Conservation (phyloP, 306 rosid genomes). For the Corylus avellana region DNA sequence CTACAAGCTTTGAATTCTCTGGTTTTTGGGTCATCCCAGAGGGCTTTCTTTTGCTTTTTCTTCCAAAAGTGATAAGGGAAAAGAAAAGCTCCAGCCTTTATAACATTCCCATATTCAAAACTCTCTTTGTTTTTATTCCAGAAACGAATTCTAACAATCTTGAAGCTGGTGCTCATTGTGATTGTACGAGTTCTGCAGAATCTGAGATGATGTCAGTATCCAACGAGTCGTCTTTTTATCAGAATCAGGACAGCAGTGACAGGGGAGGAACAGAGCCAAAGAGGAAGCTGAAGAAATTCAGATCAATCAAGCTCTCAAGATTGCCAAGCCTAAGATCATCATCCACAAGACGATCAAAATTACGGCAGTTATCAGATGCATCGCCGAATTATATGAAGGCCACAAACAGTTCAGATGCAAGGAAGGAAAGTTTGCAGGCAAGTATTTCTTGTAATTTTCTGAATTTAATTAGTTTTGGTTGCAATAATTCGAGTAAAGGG, state of each 20-base stretch:
- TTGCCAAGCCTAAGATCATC: slow-evolving; percentile 51
- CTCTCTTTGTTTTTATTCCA: background rate
- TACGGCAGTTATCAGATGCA: slow-evolving; percentile 32
- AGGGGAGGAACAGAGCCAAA: slow-evolving; percentile 37
- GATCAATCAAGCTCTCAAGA: slow-evolving; percentile 60
- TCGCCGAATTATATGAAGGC: slow-evolving; percentile 58
- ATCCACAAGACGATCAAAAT: slow-evolving; percentile 36
- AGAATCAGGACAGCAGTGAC: slow-evolving; percentile 20
- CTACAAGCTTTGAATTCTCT: slow-evolving; percentile 17
- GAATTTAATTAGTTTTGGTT: background rate
- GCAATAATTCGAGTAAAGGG: slow-evolving; percentile 14
- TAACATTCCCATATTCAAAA: slow-evolving; percentile 9
- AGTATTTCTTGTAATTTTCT: slow-evolving; percentile 20
- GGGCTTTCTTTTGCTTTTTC: slow-evolving; percentile 10
- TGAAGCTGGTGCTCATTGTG: slow-evolving; percentile 22
- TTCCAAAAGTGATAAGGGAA: background rate
- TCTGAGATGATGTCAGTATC: slow-evolving; percentile 31
- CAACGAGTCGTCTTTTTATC: slow-evolving; percentile 27
- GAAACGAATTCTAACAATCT: slow-evolving; percentile 28
- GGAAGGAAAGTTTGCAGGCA: slow-evolving; percentile 56
- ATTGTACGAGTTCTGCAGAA: slow-evolving; percentile 9
- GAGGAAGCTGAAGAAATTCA: slow-evolving; percentile 57
- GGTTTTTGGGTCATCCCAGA: background rate
- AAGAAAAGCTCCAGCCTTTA: background rate
- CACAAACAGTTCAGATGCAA: slow-evolving; percentile 55